Percentiles rank a stretch among this genome's conserved stretches.
phyloP scores from a whole-genome alignment of 2,329 filamentous ascomycete species.

The Penicillium sp. region DNA sequence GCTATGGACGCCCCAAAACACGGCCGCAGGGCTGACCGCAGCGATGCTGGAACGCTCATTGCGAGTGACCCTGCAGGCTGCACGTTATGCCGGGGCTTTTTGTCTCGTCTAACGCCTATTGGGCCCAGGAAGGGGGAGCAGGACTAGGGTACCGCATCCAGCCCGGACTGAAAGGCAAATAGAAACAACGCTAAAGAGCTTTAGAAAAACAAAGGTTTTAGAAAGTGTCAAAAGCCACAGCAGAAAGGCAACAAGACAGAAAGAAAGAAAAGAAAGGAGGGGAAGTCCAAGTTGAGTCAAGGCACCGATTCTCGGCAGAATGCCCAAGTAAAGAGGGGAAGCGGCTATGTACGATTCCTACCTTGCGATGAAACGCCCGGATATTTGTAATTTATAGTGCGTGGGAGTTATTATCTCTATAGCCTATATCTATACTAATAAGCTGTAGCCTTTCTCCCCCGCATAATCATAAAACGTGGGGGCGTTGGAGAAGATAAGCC shows the following conservation, averaged over 20 bases:
- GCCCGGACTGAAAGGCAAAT: not conserved
- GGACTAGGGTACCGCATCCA: slow-evolving; percentile 3
- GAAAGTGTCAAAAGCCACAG: not conserved
- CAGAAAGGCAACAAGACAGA: not conserved
- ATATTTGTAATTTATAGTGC: not conserved
- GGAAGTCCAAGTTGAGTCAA: not conserved
- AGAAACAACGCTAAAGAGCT: not conserved
- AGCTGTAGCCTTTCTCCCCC: not conserved
- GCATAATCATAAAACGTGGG: not conserved
- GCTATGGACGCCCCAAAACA: slow-evolving; percentile 19
- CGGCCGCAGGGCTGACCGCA: slow-evolving; percentile 23
- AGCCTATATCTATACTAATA: not conserved
- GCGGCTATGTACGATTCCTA: not conserved
- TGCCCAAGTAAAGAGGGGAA: slow-evolving; percentile 3
- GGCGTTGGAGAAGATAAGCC: not conserved
- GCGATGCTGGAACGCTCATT: slow-evolving; percentile 23
- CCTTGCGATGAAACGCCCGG: not conserved
- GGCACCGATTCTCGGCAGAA: slow-evolving; percentile 4
- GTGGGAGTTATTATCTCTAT: not conserved
- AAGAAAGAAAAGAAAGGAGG: slow-evolving; percentile 2
- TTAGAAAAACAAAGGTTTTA: not conserved
- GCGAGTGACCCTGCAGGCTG: slow-evolving; percentile 1
- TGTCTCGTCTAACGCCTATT: slow-evolving; percentile 7
- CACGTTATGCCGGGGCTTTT: not conserved
- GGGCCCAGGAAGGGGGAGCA: not conserved